Evolutionary conservation across 2,329 filamentous ascomycete species (phyloP).

Genomic region (Xylariaceae sp.): DNA sequence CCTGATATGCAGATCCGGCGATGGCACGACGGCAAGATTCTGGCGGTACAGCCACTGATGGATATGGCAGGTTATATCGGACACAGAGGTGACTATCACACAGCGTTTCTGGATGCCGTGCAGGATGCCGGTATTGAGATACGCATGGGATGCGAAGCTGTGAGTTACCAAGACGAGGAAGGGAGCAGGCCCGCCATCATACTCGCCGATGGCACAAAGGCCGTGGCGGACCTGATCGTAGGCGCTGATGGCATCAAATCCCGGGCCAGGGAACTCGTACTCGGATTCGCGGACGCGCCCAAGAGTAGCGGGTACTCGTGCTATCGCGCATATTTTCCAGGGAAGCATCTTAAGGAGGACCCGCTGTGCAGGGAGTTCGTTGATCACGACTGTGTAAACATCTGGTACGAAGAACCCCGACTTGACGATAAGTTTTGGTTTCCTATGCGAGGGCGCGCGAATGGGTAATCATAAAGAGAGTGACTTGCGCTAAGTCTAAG

Average conservation of each 20-base stretch:
- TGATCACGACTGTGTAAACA: constrained; percentile 52
- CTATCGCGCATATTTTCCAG: constrained; percentile 55
- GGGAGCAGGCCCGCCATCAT: constrained; percentile 37
- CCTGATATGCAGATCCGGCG: constrained; percentile 55
- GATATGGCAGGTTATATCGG: constrained; percentile 58
- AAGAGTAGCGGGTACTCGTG: constrained; percentile 61
- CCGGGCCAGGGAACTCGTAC: constrained; percentile 56
- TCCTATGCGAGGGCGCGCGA: background rate
- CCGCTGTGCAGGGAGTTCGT: constrained; percentile 49
- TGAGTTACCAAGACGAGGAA: constrained; percentile 46
- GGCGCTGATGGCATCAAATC: constrained; percentile 59
- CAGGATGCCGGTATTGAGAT: constrained; percentile 49
- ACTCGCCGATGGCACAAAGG: constrained; percentile 46
- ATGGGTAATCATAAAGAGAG: background rate
- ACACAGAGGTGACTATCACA: constrained; percentile 53
- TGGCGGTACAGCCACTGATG: constrained; percentile 56
- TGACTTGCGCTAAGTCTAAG: constrained; percentile 6
- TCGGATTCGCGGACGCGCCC: constrained; percentile 59
- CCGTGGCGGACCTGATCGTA: constrained; percentile 55
- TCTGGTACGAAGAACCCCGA: constrained; percentile 40
- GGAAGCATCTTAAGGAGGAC: constrained; percentile 45
- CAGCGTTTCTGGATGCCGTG: constrained; percentile 49
- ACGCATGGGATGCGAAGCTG: constrained; percentile 48
- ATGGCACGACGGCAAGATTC: constrained; percentile 54
- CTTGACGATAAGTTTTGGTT: background rate